phyloP scores from a whole-genome alignment of 306 rosid genomes.

The Quercus glauca region DNA sequence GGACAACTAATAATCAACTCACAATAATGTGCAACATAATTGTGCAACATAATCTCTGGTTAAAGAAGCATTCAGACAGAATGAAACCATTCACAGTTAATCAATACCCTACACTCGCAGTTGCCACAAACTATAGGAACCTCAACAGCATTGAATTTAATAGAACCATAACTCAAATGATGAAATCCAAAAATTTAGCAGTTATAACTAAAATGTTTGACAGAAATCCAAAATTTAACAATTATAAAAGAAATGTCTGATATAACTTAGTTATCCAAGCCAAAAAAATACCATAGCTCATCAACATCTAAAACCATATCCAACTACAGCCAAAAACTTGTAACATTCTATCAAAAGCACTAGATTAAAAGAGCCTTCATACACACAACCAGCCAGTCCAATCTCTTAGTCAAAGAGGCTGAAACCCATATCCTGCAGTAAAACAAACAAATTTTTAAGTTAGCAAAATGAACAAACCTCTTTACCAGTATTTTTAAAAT shows the following conservation, averaged over 20 bases:
- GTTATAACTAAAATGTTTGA: not conserved
- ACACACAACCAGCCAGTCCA: not conserved
- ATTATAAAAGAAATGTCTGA: constrained; percentile 6
- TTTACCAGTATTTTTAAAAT: not conserved
- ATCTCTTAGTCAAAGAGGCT: constrained; percentile 57
- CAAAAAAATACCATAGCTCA: constrained; percentile 20
- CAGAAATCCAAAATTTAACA: constrained; percentile 15
- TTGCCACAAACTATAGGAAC: no score
- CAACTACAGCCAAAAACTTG: constrained; percentile 31
- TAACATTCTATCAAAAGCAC: constrained; percentile 15
- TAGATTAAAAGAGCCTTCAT: constrained; percentile 20
- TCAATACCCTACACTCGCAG: no score
- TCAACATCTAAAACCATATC: constrained; percentile 29
- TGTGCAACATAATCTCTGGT: no score
- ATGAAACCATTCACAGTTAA: no score
- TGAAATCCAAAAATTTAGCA: not conserved
- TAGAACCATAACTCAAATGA: not conserved
- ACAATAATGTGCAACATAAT: no score
- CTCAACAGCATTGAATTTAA: not conserved
- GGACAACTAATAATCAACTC: no score
- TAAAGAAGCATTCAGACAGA: no score
- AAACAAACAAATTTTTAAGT: not conserved
- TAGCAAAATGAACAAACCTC: not conserved
- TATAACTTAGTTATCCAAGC: constrained; percentile 29
- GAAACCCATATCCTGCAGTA: constrained; percentile 74